phyloP scores from a whole-genome alignment of 768 basidiomycete species.

The Phanerodontia chrysosporium region DNA sequence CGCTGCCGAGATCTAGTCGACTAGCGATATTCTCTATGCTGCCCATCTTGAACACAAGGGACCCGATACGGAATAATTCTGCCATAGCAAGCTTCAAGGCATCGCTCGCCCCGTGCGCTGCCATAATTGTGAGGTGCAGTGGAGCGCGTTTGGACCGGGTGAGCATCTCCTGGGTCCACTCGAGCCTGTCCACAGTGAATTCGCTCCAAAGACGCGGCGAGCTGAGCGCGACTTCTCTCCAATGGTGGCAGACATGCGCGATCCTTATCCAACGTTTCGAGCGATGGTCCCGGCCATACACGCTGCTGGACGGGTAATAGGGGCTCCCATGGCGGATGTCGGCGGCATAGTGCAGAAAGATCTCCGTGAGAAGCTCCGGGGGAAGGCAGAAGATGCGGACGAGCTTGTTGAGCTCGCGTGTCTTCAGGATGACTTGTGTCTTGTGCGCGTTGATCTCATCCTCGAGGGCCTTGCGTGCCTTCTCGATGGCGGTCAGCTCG shows the following conservation, averaged over 20 bases:
- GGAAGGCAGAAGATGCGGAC: neutral
- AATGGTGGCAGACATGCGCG: constrained; percentile 10
- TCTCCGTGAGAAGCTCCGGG: constrained; percentile 7
- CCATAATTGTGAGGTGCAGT: neutral
- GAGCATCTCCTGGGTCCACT: constrained; percentile 1
- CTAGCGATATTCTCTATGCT: neutral
- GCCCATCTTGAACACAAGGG: neutral
- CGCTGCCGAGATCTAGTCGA: neutral
- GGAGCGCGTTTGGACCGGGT: constrained; percentile 4
- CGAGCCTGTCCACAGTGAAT: neutral
- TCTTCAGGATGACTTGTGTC: neutral
- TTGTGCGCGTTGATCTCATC: neutral
- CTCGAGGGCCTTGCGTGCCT: neutral
- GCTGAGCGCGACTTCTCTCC: constrained; percentile 6
- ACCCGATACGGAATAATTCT: neutral
- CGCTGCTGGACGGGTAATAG: no score
- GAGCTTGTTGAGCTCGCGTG: constrained; percentile 3
- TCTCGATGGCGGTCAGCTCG: neutral
- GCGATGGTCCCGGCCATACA: no score
- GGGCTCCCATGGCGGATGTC: neutral
- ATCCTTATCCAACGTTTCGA: constrained; percentile 2
- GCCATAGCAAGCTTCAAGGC: neutral
- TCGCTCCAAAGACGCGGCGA: constrained; percentile 6
- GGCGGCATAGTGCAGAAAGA: constrained; percentile 2
- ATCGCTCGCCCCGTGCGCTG: neutral